phyloP scores from a whole-genome alignment of 2,329 filamentous ascomycete species.

The Penicillium sp. region DNA sequence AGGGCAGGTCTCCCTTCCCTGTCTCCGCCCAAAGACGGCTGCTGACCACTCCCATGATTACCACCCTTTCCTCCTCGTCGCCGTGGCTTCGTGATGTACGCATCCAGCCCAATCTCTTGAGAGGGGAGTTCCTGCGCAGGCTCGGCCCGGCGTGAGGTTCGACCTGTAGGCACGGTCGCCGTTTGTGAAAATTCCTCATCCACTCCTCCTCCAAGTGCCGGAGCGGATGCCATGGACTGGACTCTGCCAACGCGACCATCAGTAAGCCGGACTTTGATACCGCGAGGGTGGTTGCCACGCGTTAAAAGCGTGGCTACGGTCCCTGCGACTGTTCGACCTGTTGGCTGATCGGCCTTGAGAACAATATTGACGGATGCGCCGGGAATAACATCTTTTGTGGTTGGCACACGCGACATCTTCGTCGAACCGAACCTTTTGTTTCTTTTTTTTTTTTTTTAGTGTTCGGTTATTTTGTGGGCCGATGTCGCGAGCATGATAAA shows the following conservation, averaged over 20 bases:
- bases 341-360: constrained; percentile 76
- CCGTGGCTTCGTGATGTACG: constrained; percentile 20
- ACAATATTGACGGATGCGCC: constrained; percentile 73
- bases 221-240: constrained; percentile 49
- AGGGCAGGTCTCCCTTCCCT: neutral
- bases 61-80: constrained; percentile 6
- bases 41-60: neutral
- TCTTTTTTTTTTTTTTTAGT: neutral
- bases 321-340: constrained; percentile 72
- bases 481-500: neutral
- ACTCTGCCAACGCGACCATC: constrained; percentile 77
- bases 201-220: neutral
- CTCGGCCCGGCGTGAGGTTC: neutral
- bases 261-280: constrained; percentile 76
- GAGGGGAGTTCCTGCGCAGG: constrained; percentile 9
- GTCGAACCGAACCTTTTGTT: neutral
- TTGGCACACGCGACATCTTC: constrained; percentile 26
- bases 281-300: constrained; percentile 73
- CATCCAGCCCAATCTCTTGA: constrained; percentile 20
- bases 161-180: neutral
- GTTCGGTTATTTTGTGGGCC: neutral
- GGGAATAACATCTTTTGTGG: constrained; percentile 37
- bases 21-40: neutral
- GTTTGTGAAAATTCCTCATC: neutral
- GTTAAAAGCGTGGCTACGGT: constrained; percentile 71